Base-by-base conservation (phyloP, 768 basidiomycete species). In the Naganishia kalamii region DNA sequence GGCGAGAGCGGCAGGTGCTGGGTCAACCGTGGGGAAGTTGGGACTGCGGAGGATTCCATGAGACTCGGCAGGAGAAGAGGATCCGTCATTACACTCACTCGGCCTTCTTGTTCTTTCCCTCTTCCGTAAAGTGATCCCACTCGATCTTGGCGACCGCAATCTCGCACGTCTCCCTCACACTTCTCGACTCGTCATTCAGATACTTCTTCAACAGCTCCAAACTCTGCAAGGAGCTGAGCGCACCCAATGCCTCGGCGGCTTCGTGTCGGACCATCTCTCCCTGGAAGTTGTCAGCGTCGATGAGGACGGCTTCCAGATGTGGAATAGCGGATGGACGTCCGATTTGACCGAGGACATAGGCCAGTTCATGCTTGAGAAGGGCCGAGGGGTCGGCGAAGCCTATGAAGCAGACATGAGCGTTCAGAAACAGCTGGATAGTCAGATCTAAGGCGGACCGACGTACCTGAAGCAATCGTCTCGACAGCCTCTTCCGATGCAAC, bases 221-320 rank as follows among this genome's bases (percentile, higher is more conserved):
- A 17, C 90, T 89, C 0, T 79, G 70, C 1, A 81, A 72, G 23
- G 85, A 81, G 8, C 89, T 91, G 40, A 98, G 90, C 0, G 96
- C 96, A 43, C 93, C 96, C 82, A 99, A 88, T 10, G 96, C 96
- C 80, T 99, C 96, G n/a, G 96, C 96, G 54, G 94, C 92, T 84
- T 99, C 96, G 80, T 99, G 96, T 62, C 96, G 83, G 67, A 98
- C 96, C 96, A 99, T 99, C 0, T 91, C 87, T 46, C 76, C 75
- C 51, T 77, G 76, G 54, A 66, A 25, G 4, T 67, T 69, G 77
- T 94, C 88, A 75, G 93, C 87, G 73, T 92, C 82, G 68, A 83
- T 81, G 40, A 99, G 82, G 4, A 93, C 89, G 2, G 80, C 78
- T 74, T 90, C 88, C 4, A 99, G 85, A 19, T 84, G 83, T 6